Percentiles rank a stretch among this genome's conserved stretches.
Evolutionary conservation across 768 basidiomycete genomes (phyloP).

Genomic region (Boletus rex-veris): DNA sequence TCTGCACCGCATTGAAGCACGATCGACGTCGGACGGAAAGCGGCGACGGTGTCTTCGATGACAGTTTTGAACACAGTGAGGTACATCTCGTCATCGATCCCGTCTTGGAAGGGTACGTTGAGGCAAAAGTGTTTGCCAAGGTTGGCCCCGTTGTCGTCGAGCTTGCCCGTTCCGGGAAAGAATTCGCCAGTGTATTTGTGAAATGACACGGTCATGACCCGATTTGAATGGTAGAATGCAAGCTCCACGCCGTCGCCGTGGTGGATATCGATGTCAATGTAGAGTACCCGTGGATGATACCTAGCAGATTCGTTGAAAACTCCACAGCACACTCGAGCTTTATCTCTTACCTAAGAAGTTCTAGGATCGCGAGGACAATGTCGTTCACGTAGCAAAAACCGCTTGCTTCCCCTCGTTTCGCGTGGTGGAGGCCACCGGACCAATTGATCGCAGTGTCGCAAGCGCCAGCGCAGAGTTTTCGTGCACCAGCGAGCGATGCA

Average conservation of each 20-base stretch:
- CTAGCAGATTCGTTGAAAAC: slow-evolving; percentile 39
- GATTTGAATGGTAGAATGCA: slow-evolving; percentile 95
- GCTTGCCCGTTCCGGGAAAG: slow-evolving; percentile 95
- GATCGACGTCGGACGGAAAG: slow-evolving; percentile 85
- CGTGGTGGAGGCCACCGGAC: slow-evolving; percentile 98
- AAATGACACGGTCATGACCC: slow-evolving; percentile 99
- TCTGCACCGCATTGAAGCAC: slow-evolving; percentile 98
- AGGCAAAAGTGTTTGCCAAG: slow-evolving; percentile 91
- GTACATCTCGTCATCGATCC: slow-evolving; percentile 97
- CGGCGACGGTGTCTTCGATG: slow-evolving; percentile 87
- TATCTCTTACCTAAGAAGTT: slow-evolving; percentile 69
- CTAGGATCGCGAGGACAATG: slow-evolving; percentile 90
- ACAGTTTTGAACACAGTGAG: slow-evolving; percentile 93
- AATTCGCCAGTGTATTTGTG: slow-evolving; percentile 99
- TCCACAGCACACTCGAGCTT: neutral
- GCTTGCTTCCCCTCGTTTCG: slow-evolving; percentile 95
- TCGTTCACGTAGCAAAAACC: slow-evolving; percentile 99
- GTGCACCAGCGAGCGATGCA: slow-evolving; percentile 84
- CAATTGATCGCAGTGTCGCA: slow-evolving; percentile 99
- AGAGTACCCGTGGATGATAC: slow-evolving; percentile 89
- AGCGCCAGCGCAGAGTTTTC: slow-evolving; percentile 77
- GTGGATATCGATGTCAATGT: slow-evolving; percentile 99
- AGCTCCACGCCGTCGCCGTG: slow-evolving; percentile 98
- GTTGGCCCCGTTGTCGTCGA: slow-evolving; percentile 88
- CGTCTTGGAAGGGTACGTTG: slow-evolving; percentile 93